Evolutionary conservation across 2,329 filamentous ascomycete species (phyloP), one percentile per base, ranked within the genome.

Genomic region (Botrytis squamosa): DNA sequence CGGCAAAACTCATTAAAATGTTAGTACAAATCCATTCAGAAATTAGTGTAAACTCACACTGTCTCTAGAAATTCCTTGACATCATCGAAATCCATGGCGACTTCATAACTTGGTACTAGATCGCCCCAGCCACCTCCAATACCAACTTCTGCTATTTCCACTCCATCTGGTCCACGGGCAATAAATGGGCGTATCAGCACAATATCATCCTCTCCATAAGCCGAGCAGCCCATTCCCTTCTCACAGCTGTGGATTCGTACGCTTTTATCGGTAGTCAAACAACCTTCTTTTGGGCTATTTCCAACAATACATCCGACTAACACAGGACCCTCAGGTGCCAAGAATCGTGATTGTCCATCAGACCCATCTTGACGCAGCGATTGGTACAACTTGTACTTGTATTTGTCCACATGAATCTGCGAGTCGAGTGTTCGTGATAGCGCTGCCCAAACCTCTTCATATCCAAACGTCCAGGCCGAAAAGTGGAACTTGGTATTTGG

Each of bases 371-470:
- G 82, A 9, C 59, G 40, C 7, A 95, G 87, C 1, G 91, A 88
- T 59, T 84, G 84, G 79, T 97, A 98, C 0, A 98, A 85, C 1
- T 86, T 83, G 79, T 91, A 85, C 77, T 95, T 93, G 80, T 98
- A 98, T 25, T 88, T 84, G 80, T 97, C 94, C 4, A 98, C 88
- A 78, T 98, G 95, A 2, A 97, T 88, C 80, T 86, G 87, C 4
- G 91, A 91, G 9, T 88, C 83, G 0, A 98, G 84, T 18, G 90
- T 88, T 36, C 90, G 88, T 0, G 94, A 91, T 0, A 98, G 83
- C 0, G 93, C 92, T 74, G 94, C 85, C 94, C 94, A 98, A 0
- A 97, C 94, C 70, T 97, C 92, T 81, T 98, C 95, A 76, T 98
- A 97, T 0, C 93, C 93, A 80, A 96, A 96, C 0, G 95, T 98